Conservation (phyloP, 2,329 filamentous ascomycete species). For the Colletotrichum horii region DNA sequence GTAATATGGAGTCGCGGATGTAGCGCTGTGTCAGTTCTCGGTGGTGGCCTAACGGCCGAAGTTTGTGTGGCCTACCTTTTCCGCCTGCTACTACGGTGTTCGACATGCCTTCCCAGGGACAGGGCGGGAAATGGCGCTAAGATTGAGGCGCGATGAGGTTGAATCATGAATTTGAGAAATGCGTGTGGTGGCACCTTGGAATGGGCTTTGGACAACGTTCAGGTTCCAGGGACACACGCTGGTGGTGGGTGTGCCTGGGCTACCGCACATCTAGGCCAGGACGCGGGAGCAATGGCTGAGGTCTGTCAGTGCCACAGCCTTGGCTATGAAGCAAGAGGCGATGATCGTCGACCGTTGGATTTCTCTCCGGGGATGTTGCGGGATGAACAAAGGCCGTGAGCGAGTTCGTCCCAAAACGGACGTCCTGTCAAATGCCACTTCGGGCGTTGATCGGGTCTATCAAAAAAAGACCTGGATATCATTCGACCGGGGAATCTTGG, state of each 20-base stretch:
- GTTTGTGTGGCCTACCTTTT: not conserved
- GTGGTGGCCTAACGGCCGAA: constrained; percentile 7
- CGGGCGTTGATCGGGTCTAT: not conserved
- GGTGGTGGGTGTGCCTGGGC: not conserved
- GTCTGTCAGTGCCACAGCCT: not conserved
- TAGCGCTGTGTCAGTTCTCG: not conserved
- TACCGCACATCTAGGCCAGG: not conserved
- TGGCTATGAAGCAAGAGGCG: not conserved
- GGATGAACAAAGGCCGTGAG: not conserved
- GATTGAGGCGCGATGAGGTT: not conserved
- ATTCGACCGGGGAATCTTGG: not conserved
- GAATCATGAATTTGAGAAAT: constrained; percentile 7
- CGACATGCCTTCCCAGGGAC: not conserved
- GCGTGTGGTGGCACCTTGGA: not conserved
- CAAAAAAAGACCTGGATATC: not conserved
- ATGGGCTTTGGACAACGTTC: not conserved
- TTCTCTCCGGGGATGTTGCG: not conserved
- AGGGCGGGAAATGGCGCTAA: not conserved
- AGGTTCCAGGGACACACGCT: not conserved
- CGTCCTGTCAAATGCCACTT: not conserved
- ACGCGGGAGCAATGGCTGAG: not conserved
- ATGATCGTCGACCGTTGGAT: constrained; percentile 1
- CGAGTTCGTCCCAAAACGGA: not conserved
- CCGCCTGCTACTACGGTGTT: not conserved
- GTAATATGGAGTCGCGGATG: not conserved